A percentile compares a stretch with the other conserved stretches of the same genome.
phyloP scores from a whole-genome alignment of 805 yeast genomes.

The Ogataea polymorpha region DNA sequence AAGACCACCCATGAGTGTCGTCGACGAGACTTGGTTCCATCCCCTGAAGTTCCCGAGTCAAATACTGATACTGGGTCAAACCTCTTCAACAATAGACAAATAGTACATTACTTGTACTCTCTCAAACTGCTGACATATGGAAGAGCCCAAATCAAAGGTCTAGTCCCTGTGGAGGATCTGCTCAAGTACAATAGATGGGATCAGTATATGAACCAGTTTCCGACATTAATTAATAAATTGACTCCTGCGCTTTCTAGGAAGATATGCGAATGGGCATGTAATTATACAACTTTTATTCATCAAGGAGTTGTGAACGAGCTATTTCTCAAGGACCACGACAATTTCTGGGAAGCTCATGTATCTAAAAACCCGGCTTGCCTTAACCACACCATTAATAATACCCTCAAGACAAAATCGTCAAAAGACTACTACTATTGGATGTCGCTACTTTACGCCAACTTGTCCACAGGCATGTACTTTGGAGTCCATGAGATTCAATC shows the following conservation, averaged over 20 bases:
- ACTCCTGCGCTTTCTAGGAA: conserved; percentile 12
- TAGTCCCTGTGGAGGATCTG: conserved; percentile 18
- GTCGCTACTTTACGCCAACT: conserved; percentile 22
- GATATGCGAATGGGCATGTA: conserved; percentile 24
- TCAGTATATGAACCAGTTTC: conserved; percentile 7
- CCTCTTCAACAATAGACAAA: conserved; percentile 13
- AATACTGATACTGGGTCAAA: not conserved
- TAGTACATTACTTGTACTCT: conserved; percentile 22
- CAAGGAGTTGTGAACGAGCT: conserved; percentile 22
- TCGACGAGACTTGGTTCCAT: conserved; percentile 2
- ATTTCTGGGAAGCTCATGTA: conserved; percentile 19
- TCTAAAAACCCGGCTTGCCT: conserved; percentile 10
- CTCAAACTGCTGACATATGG: conserved; percentile 25
- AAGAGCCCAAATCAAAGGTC: conserved; percentile 18
- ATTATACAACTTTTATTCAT: conserved; percentile 24
- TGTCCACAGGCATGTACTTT: conserved; percentile 24
- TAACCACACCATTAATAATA: conserved; percentile 9
- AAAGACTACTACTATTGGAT: conserved; percentile 27
- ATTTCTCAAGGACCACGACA: conserved; percentile 24
- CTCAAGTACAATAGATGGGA: conserved; percentile 11
- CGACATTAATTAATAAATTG: conserved; percentile 10
- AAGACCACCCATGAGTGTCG: conserved; percentile 19
- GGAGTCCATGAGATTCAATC: conserved; percentile 18
- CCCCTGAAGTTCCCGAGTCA: not conserved
- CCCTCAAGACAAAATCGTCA: conserved; percentile 11